A percentile compares a stretch with the other conserved stretches of the same genome.
phyloP scores from a whole-genome alignment of 1,284 basidiomycete genomes.

The Ustilago hordei region DNA sequence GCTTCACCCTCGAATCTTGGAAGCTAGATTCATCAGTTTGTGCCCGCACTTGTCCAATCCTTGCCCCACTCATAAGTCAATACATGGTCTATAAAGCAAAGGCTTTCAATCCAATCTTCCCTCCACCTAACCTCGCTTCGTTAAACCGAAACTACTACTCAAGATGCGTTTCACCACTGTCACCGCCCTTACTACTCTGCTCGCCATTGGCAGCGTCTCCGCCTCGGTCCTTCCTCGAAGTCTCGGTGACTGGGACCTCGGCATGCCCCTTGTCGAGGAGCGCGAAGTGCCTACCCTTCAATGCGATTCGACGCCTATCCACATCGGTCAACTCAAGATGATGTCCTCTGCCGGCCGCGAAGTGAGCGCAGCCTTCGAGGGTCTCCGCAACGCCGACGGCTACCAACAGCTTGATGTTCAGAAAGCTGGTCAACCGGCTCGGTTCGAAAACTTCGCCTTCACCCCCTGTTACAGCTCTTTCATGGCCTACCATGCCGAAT shows the following conservation, averaged over 20 bases:
- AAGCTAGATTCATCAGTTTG: background rate
- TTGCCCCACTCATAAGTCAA: background rate
- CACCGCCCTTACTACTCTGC: slow-evolving; percentile 28
- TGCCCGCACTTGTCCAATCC: background rate
- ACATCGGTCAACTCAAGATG: slow-evolving; percentile 42
- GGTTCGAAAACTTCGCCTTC: slow-evolving; percentile 46
- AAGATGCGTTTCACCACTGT: slow-evolving; percentile 45
- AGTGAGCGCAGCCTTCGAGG: slow-evolving; percentile 43
- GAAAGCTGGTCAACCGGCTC: slow-evolving; percentile 30
- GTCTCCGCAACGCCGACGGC: slow-evolving; percentile 40
- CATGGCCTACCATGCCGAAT: slow-evolving; percentile 42
- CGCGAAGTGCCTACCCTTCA: slow-evolving; percentile 39
- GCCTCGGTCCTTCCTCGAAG: slow-evolving; percentile 46
- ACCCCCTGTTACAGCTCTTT: slow-evolving; percentile 41
- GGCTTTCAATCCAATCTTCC: background rate
- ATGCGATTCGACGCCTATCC: slow-evolving; percentile 30
- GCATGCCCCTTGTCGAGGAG: slow-evolving; percentile 35
- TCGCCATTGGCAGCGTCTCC: slow-evolving; percentile 33
- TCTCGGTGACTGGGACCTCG: slow-evolving; percentile 42
- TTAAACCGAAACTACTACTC: background rate
- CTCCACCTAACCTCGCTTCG: background rate
- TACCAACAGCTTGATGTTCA: slow-evolving; percentile 48
- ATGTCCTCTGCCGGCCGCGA: slow-evolving; percentile 29
- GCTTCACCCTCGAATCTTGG: background rate
- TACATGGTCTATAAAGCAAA: slow-evolving; percentile 6